Evolutionary conservation across 306 rosid species (phyloP), one percentile per base, ranked within the genome.

Genomic region (Acacia acuminata): DNA sequence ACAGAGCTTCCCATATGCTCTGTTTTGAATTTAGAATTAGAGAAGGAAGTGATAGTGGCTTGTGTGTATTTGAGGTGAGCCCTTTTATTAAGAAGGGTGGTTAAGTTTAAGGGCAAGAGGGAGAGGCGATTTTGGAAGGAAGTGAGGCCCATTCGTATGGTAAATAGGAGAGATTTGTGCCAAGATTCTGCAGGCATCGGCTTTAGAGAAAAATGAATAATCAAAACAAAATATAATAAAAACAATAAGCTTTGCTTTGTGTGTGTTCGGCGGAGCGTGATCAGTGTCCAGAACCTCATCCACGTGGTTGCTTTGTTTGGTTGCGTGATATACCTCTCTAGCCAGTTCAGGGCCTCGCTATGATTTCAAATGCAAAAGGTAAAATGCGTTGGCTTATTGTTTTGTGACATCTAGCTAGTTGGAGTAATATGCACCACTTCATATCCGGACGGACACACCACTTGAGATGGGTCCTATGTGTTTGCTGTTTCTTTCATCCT

Each of bases 101-200:
- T 38, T 38, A 6, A 6, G 8, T 38, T 38, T 38, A 38, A 38
- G 42, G 42, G 42, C 42, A 6, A 38, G 42, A 38, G 42, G 8
- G 42, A 6, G 42, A 38, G 42, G 42, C 42, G 42, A 38, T 38
- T 38, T 38, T 55, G 64, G 14, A 22, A 58, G 27, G 64, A n/a
- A 58, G 32, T 12, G 65, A n/a, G 7, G 15, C 76, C 84, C 85
- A 80, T 87, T 79, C 11, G 65, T 58, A 58, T 25, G 36, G 67
- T 85, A 79, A 89, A 88, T 84, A 90, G 85, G 90, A 89, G 82
- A 90, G 97, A 94, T 94, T 89, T 92, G 84, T 79, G 89, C 83
- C 77, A 88, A 94, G 97, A 92, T 94, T 94, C 97, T 86, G 66
- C 72, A 81, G 90, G 90, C 84, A 84, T 80, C 34, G 40, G 82